phyloP scores from a whole-genome alignment of 805 yeast species.

The Ogataea dorogensis region DNA sequence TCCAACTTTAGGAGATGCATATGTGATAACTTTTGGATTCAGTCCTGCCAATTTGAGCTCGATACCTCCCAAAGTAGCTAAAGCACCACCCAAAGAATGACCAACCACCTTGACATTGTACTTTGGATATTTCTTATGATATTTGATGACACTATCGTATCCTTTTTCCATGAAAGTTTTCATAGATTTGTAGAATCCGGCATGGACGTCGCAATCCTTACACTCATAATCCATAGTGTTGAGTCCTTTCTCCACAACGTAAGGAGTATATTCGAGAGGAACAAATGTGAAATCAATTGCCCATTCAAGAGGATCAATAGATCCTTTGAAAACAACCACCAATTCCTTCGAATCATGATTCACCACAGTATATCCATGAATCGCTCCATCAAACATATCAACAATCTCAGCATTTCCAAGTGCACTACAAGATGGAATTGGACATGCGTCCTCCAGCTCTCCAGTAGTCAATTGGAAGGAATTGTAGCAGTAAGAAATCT shows the following conservation, averaged over 20 bases:
- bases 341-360: conserved; percentile 46
- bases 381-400: conserved; percentile 43
- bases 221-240: conserved; percentile 37
- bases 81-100: conserved; percentile 69
- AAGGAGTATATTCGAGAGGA: conserved; percentile 49
- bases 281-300: conserved; percentile 50
- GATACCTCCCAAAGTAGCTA: conserved; percentile 60
- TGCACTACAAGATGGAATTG: conserved; percentile 31
- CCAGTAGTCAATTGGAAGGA: conserved; percentile 22
- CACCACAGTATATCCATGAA: conserved; percentile 54
- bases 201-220: conserved; percentile 55
- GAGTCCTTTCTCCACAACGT: conserved; percentile 19
- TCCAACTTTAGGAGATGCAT: conserved; percentile 67
- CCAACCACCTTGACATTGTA: conserved; percentile 59
- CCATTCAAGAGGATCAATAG: conserved; percentile 62
- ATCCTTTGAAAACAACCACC: conserved; percentile 60
- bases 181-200: conserved; percentile 57
- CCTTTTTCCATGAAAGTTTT: conserved; percentile 40
- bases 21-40: conserved; percentile 54
- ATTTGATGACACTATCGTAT: conserved; percentile 35
- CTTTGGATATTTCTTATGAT: conserved; percentile 40
- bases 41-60: conserved; percentile 57
- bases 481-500: conserved; percentile 37
- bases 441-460: conserved; percentile 35
- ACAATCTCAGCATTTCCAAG: conserved; percentile 35